Evolutionary conservation across 768 basidiomycete species (phyloP).

Genomic region (Xerocomus brunneocitrinus): DNA sequence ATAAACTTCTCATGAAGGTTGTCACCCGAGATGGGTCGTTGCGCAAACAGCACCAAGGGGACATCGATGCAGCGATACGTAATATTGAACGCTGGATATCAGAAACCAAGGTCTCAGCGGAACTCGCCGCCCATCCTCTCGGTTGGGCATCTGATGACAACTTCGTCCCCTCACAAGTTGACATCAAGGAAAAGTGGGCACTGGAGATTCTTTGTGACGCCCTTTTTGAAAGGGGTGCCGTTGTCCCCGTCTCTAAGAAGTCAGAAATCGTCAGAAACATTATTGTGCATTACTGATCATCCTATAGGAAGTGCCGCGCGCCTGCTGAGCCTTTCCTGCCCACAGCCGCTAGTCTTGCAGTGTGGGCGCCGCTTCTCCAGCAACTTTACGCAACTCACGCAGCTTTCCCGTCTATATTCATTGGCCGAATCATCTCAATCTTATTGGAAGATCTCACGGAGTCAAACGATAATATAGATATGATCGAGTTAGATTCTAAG

Average conservation of each 20-base stretch:
- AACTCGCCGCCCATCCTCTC: constrained; percentile 40
- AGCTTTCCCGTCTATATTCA: constrained; percentile 48
- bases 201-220: constrained; percentile 62
- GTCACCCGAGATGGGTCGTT: constrained; percentile 63
- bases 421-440: constrained; percentile 39
- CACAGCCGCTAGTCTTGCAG: constrained; percentile 43
- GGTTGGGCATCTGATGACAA: constrained; percentile 41
- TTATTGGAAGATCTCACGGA: constrained; percentile 23
- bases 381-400: constrained; percentile 56
- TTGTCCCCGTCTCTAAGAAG: constrained; percentile 87
- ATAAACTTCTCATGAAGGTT: constrained; percentile 65
- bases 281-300: constrained; percentile 2
- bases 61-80: constrained; percentile 47
- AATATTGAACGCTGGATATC: constrained; percentile 77
- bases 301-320: constrained; percentile 51
- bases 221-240: constrained; percentile 63
- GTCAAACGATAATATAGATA: constrained; percentile 11
- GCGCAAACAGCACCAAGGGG: constrained; percentile 43
- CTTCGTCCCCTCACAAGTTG: constrained; percentile 35
- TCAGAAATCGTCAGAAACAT: constrained; percentile 30
- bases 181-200: constrained; percentile 60
- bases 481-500: constrained; percentile 17
- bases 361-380: constrained; percentile 65
- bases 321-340: constrained; percentile 44
- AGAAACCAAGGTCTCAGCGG: constrained; percentile 63